Evolutionary conservation across 139 green algal species (phyloP).

Genomic region (Micractinium conductrix): DNA sequence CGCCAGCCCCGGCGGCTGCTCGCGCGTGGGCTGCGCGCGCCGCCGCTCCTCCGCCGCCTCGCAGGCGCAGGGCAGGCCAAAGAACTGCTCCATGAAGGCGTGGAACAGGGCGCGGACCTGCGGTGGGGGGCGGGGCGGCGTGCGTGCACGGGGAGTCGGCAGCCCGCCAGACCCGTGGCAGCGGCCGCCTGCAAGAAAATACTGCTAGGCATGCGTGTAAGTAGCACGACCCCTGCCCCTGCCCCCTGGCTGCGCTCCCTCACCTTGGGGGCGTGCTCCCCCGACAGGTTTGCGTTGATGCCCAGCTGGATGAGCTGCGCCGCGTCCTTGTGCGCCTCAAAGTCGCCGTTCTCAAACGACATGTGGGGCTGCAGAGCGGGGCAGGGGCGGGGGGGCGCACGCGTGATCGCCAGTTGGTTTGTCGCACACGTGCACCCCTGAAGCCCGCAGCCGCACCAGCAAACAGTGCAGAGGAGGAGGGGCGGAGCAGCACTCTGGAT

Average conservation of each 20-base stretch:
- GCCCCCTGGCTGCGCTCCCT: not conserved
- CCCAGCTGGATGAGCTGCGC: slow-evolving; percentile 40
- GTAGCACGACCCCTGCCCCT: not conserved
- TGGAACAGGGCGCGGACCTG: slow-evolving; percentile 48
- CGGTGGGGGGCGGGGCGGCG: not conserved
- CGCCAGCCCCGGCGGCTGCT: slow-evolving; percentile 15
- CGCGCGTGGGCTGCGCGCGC: slow-evolving; percentile 24
- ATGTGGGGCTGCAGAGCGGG: slow-evolving; percentile 61
- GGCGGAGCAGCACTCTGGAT: not conserved
- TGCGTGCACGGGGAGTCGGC: not conserved
- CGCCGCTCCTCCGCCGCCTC: slow-evolving; percentile 44
- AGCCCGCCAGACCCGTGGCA: too few species aligned
- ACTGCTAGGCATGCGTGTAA: not conserved
- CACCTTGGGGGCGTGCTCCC: slow-evolving; percentile 41
- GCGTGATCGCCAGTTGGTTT: too few species aligned
- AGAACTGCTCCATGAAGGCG: slow-evolving; percentile 88
- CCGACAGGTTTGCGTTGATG: slow-evolving; percentile 43
- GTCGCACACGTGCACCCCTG: too few species aligned
- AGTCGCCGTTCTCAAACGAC: slow-evolving; percentile 76
- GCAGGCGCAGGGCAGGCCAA: slow-evolving; percentile 70
- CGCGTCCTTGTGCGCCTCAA: slow-evolving; percentile 41
- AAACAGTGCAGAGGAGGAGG: not conserved
- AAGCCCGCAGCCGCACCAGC: too few species aligned
- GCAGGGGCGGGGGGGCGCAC: not conserved
- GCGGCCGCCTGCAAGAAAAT: too few species aligned